Evolutionary conservation across 441 rosid genomes (phyloP), one percentile per base, ranked within the genome.

Genomic region (Erysimum cheiri): DNA sequence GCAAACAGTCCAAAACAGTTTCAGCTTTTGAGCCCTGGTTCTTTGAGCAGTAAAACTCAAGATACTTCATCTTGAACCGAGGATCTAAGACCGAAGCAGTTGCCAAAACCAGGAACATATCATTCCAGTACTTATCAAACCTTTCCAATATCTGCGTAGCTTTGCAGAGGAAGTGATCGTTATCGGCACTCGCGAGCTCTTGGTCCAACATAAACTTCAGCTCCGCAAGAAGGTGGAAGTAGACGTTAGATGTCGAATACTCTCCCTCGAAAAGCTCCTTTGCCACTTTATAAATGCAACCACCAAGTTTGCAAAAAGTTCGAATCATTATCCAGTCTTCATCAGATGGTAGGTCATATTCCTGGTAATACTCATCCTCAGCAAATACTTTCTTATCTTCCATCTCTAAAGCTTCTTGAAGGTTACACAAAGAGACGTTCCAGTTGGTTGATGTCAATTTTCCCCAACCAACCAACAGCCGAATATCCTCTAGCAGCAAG

Each of bases 21-120:
- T 60, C 44, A 70, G 53, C 52, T 17, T 70, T 60, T 2, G 60
- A 50, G 1, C 72, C 85, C 43, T 72, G 77, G 24, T 83, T 81
- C 81, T 77, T 87, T 15, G 88, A 63, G 81, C 88, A 91, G 80
- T 86, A 87, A 76, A 91, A 85, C 63, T 89, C 90, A 12, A 91
- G 50, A 50, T 89, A 85, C 80, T 83, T 89, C 89, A 86, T 80
- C 76, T 89, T 89, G 78, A 84, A 87, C 61, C 95, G 84, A 19
- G 97, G 97, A 80, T 91, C 97, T 71, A 91, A 81, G 12, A 87
- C 87, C n/a, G 85, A 92, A 24, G 96, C 96, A 81, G 76, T 61
- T 1, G 96, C 88, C 77, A 90, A 71, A 67, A 88, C 70, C 49
- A 92, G 85, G 78, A 82, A 88, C 82, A 87, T 84, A 14, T 83